phyloP scores from a whole-genome alignment of 495 filamentous ascomycete species.

The Neurospora sp. region DNA sequence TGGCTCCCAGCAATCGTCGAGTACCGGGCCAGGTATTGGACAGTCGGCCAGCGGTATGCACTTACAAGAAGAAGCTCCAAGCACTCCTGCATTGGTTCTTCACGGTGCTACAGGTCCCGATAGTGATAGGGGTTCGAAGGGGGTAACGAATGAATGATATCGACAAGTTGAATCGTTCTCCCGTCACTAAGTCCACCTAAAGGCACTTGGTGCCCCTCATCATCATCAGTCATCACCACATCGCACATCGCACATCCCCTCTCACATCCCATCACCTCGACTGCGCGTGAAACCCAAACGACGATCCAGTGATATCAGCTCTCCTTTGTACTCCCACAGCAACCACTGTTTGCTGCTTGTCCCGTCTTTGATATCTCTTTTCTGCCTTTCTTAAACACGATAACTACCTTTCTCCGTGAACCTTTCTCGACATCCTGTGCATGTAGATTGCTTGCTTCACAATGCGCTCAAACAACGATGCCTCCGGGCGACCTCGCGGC shows the following conservation, averaged over 20 bases:
- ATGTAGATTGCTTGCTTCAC: not conserved
- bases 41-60: not conserved
- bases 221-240: not conserved
- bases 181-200: not conserved
- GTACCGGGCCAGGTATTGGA: not conserved
- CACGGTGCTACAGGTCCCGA: not conserved
- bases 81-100: not conserved
- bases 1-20: not conserved
- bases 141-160: not conserved
- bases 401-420: not conserved
- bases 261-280: not conserved
- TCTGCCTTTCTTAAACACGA: not conserved
- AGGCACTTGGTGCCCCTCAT: not conserved
- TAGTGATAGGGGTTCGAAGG: not conserved
- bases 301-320: not conserved
- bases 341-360: not conserved
- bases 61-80: not conserved
- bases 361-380: not conserved
- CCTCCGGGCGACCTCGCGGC: slow-evolving; percentile 16
- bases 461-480: slow-evolving; percentile 15
- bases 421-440: not conserved
- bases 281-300: not conserved
- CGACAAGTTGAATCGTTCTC: not conserved
- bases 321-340: not conserved
- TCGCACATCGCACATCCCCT: not conserved